phyloP scores from a whole-genome alignment of 768 basidiomycete species.

The Tulasnella sp. region DNA sequence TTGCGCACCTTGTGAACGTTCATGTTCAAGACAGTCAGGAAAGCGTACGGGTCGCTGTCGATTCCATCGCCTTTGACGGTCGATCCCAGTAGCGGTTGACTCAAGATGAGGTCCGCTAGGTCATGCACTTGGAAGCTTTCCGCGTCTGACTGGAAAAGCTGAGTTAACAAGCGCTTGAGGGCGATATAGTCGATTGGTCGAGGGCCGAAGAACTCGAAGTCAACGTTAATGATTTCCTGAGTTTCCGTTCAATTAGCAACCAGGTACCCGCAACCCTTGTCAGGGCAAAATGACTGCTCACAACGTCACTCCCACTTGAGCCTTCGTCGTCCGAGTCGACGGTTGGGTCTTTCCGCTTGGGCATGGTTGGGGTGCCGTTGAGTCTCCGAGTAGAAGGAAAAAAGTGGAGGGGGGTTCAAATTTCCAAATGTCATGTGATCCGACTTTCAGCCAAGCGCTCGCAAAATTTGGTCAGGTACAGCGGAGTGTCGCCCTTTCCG shows the following conservation, averaged over 20 bases:
- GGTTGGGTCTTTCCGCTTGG: constrained; percentile 25
- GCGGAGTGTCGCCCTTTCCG: neutral
- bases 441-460: too few species aligned
- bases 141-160: constrained; percentile 61
- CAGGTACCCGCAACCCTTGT: neutral
- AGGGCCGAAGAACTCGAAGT: constrained; percentile 91
- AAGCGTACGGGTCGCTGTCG: constrained; percentile 84
- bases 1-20: constrained; percentile 53
- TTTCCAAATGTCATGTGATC: too few species aligned
- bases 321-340: constrained; percentile 25
- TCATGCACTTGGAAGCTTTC: constrained; percentile 61
- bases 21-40: constrained; percentile 79
- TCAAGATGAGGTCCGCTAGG: constrained; percentile 70
- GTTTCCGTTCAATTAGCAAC: neutral
- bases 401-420: too few species aligned
- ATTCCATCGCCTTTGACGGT: constrained; percentile 88
- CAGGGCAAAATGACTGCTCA: constrained; percentile 12
- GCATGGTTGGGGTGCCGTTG: constrained; percentile 22
- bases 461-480: neutral
- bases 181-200: constrained; percentile 85
- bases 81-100: constrained; percentile 69
- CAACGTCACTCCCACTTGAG: constrained; percentile 6
- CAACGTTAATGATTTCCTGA: constrained; percentile 70
- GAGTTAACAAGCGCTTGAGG: constrained; percentile 38
- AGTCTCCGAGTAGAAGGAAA: constrained; percentile 17